Evolutionary conservation across 202 grass and related monocot species (phyloP).

Genomic region (Setaria viridis): DNA sequence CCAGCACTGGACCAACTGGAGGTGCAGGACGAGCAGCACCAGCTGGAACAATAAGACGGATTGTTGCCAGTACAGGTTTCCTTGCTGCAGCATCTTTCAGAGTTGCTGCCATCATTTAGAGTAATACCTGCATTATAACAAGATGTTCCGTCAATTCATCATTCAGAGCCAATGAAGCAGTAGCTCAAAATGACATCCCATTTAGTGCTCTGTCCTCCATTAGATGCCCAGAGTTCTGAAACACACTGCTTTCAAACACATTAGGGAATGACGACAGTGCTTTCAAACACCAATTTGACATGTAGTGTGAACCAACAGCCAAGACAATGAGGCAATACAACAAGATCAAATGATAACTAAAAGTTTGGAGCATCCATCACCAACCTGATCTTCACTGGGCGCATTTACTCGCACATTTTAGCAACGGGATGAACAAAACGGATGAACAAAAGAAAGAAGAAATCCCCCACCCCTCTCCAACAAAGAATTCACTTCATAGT

Average conservation of each 20-base stretch:
- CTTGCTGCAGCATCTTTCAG: conserved; percentile 71
- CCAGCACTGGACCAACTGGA: conserved; percentile 78
- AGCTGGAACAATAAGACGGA: conserved; percentile 72
- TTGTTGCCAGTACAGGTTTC: conserved; percentile 70
- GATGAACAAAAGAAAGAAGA: too few relatives aligned
- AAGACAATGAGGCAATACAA: neutral
- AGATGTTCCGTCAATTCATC: conserved; percentile 18
- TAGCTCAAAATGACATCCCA: conserved; percentile 3
- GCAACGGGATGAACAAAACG: conserved; percentile 59
- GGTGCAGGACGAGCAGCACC: conserved; percentile 78
- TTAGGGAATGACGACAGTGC: neutral
- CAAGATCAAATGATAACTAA: neutral
- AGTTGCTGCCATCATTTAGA: conserved; percentile 62
- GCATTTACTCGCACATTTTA: conserved; percentile 89
- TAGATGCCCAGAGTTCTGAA: too few relatives aligned
- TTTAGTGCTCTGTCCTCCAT: too few relatives aligned
- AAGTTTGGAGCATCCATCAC: conserved; percentile 18
- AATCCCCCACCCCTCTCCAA: too few relatives aligned
- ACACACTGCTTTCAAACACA: neutral
- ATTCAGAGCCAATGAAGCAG: neutral
- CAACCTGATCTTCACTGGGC: conserved; percentile 90
- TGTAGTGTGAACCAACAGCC: conserved; percentile 6
- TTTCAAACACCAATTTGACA: conserved; percentile 12
- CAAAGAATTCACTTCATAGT: too few relatives aligned
- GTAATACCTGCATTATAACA: conserved; percentile 44